These are phyloP conservation scores for Collybiopsis luxurians DNA, from an alignment of 768 basidiomycete genomes.

Conservation along the genomic window DNA sequence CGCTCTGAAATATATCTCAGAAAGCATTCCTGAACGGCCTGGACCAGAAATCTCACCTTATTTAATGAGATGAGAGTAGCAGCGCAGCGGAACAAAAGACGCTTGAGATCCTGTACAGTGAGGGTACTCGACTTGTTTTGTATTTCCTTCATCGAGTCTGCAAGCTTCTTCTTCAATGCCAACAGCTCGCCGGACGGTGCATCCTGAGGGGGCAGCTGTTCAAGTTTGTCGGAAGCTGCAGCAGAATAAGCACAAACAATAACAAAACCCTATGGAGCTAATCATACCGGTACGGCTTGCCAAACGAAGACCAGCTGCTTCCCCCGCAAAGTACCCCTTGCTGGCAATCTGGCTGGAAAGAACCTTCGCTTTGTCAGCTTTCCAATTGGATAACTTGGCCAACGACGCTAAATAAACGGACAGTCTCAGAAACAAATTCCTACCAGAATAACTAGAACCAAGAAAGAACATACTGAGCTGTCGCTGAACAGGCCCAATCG, in stretches of 20 bases:
- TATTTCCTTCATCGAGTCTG: conserved; percentile 64
- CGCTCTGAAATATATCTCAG: conserved; percentile 62
- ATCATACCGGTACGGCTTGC: conserved; percentile 62
- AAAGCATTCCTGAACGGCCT: not conserved
- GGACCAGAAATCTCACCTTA: conserved; percentile 40
- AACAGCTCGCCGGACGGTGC: conserved; percentile 62
- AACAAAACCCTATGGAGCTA: not conserved
- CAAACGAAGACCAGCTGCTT: conserved; percentile 76
- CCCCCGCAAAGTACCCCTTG: conserved; percentile 88
- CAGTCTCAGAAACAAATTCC: not conserved
- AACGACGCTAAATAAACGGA: conserved; percentile 53
- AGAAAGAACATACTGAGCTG: conserved; percentile 56
- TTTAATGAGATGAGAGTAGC: conserved; percentile 71
- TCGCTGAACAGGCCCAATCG: conserved; percentile 73
- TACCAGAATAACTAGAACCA: not conserved
- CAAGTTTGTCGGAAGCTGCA: conserved; percentile 55
- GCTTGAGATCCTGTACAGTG: conserved; percentile 79
- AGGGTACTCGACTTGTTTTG: conserved; percentile 68
- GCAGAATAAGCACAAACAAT: conserved; percentile 1
- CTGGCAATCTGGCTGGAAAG: conserved; percentile 85
- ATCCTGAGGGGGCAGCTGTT: conserved; percentile 57
- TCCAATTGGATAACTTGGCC: conserved; percentile 45
- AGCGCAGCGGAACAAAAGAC: conserved; percentile 84
- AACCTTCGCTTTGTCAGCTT: conserved; percentile 77
- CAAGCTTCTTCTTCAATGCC: conserved; percentile 66